Evolutionary conservation across 371 early-diverging fungal genomes (phyloP).

Genomic region (Rhizopus sp.): DNA sequence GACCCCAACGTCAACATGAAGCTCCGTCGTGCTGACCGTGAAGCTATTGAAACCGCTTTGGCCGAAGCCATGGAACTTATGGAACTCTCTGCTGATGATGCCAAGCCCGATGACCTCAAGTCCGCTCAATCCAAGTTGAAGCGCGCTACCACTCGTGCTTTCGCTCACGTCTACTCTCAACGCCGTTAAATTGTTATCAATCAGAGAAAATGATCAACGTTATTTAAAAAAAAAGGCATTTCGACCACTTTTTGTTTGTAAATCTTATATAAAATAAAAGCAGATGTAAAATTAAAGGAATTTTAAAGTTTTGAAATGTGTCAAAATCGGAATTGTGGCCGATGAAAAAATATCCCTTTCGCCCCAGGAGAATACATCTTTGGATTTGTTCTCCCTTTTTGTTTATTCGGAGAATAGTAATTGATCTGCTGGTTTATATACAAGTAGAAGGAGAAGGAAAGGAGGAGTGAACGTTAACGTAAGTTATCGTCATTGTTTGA

Average conservation of each 20-base stretch:
- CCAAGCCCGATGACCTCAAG: constrained; percentile 84
- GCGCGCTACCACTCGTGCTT: constrained; percentile 78
- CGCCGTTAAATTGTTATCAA: constrained; percentile 43
- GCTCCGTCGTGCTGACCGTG: constrained; percentile 81
- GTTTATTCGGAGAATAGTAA: neutral
- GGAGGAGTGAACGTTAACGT: too few relatives aligned
- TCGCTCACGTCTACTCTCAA: constrained; percentile 66
- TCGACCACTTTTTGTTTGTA: neutral
- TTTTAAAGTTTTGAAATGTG: too few relatives aligned
- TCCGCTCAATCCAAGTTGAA: constrained; percentile 93
- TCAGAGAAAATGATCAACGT: constrained; percentile 18
- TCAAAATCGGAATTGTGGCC: neutral
- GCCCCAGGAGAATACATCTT: neutral
- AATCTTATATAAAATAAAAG: neutral
- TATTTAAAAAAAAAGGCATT: neutral
- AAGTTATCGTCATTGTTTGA: too few relatives aligned
- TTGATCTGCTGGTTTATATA: too few relatives aligned
- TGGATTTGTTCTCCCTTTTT: too few relatives aligned
- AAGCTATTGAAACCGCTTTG: constrained; percentile 86
- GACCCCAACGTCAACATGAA: constrained; percentile 82
- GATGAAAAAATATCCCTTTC: neutral
- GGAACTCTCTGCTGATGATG: constrained; percentile 78
- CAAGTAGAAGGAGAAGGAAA: too few relatives aligned
- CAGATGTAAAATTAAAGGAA: neutral
- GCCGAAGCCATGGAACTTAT: constrained; percentile 85